A percentile compares a stretch with the other conserved stretches of the same genome.
phyloP scores from a whole-genome alignment of 192 early-diverging fungal species.

The Backusella sp. region DNA sequence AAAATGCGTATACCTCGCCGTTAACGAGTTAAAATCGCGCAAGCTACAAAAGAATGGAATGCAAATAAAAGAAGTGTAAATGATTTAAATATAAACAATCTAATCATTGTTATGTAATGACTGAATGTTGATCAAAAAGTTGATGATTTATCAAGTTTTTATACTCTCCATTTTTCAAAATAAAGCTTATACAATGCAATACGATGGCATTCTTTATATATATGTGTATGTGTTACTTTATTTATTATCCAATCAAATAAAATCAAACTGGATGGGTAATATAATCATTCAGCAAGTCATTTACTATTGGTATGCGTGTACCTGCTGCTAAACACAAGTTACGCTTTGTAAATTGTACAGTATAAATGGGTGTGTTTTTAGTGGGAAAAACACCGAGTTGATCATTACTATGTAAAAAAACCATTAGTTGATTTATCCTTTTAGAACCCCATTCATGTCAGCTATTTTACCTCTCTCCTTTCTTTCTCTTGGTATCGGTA shows the following conservation, averaged over 20 bases:
- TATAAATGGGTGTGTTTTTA: constrained; percentile 89
- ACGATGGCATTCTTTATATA: too few relatives aligned
- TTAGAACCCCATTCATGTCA: too few relatives aligned
- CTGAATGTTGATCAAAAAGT: too few relatives aligned
- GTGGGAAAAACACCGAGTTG: constrained; percentile 80
- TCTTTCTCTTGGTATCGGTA: constrained; percentile 23
- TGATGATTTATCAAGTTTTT: too few relatives aligned
- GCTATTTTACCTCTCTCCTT: constrained; percentile 37
- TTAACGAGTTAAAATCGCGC: too few relatives aligned
- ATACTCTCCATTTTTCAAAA: too few relatives aligned
- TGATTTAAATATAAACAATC: too few relatives aligned
- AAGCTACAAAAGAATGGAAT: too few relatives aligned
- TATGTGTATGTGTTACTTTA: not conserved
- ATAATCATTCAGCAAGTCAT: not conserved
- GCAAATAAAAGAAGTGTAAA: too few relatives aligned
- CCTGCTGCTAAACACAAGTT: constrained; percentile 89
- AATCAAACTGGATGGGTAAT: not conserved
- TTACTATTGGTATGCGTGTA: constrained; percentile 49
- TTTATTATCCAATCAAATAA: not conserved
- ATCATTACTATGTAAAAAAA: constrained; percentile 33
- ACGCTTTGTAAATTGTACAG: constrained; percentile 77
- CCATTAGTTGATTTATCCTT: not conserved
- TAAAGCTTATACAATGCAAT: too few relatives aligned
- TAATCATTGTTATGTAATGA: too few relatives aligned
- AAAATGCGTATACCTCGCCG: too few relatives aligned